Evolutionary conservation across 148 eudicot species (phyloP).

Genomic region (Rhododendron mucronatum): DNA sequence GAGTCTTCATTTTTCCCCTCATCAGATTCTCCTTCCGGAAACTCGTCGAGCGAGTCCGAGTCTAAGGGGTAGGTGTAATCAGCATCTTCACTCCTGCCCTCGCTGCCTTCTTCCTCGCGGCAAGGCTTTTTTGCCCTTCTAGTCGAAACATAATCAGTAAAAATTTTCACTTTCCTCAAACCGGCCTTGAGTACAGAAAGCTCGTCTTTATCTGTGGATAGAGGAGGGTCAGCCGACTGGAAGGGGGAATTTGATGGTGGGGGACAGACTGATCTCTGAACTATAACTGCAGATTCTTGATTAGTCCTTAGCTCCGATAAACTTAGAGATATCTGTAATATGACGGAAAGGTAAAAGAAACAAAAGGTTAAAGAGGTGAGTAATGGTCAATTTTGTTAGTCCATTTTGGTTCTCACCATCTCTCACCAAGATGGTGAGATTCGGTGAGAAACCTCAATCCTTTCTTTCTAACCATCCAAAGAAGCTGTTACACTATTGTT

Average conservation of each 20-base stretch:
- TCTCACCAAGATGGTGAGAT: background rate
- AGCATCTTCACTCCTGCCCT: conserved; percentile 70
- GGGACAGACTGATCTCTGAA: conserved; percentile 35
- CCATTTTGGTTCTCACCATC: background rate
- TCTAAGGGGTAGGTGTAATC: conserved; percentile 66
- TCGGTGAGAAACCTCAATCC: background rate
- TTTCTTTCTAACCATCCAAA: background rate
- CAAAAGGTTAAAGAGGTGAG: background rate
- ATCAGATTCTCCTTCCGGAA: conserved; percentile 60
- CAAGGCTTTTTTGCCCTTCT: conserved; percentile 74
- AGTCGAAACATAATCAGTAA: conserved; percentile 69
- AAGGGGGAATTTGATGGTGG: conserved; percentile 35
- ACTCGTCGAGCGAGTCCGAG: conserved; percentile 69
- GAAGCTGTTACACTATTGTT: background rate
- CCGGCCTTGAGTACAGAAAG: conserved; percentile 92
- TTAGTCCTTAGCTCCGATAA: conserved; percentile 53
- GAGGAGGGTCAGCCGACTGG: conserved; percentile 31
- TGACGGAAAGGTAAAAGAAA: background rate
- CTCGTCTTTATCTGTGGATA: conserved; percentile 68
- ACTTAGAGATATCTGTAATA: conserved; percentile 60
- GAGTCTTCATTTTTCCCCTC: conserved; percentile 50
- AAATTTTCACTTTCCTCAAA: conserved; percentile 70
- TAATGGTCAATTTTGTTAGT: background rate
- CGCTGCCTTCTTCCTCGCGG: conserved; percentile 65
- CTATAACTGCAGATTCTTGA: conserved; percentile 53